Evolutionary conservation across 352 stramenopile genomes (phyloP).

Genomic region (Phytophthora pistaciae): DNA sequence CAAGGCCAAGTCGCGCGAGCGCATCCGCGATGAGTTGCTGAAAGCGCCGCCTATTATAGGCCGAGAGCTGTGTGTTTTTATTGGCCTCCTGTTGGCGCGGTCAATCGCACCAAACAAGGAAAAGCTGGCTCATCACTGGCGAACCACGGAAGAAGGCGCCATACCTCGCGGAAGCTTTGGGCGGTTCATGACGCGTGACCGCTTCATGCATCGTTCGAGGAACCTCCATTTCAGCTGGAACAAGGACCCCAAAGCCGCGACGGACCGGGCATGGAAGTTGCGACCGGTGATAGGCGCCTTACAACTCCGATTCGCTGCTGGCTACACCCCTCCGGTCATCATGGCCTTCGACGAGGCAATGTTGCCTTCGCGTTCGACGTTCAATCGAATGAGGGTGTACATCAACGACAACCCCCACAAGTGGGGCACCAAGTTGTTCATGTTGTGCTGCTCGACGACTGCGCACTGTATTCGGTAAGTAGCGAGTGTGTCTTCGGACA

Average conservation of each 20-base stretch:
- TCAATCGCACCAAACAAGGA: neutral
- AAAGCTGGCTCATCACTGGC: neutral
- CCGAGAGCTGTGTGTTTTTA: neutral
- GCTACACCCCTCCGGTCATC: too few relatives aligned
- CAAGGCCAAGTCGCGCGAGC: neutral
- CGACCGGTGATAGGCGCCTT: neutral
- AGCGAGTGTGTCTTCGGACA: too few relatives aligned
- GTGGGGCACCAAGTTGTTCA: too few relatives aligned
- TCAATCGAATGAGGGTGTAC: too few relatives aligned
- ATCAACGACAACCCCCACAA: too few relatives aligned
- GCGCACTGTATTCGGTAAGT: too few relatives aligned
- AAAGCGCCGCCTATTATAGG: neutral
- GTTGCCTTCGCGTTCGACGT: too few relatives aligned
- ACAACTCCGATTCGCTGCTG: too few relatives aligned
- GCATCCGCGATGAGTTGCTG: neutral
- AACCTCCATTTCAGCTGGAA: neutral
- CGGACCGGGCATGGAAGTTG: neutral
- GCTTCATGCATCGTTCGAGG: neutral
- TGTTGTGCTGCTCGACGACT: too few relatives aligned
- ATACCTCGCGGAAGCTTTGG: neutral
- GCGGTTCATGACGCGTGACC: neutral
- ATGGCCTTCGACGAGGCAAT: too few relatives aligned
- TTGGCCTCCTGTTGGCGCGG: neutral
- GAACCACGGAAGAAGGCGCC: neutral
- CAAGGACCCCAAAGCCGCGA: neutral